Percentiles rank a stretch among this genome's conserved stretches.
Conservation (phyloP, 2,329 filamentous ascomycete species). For the Fusarium stilboides region DNA sequence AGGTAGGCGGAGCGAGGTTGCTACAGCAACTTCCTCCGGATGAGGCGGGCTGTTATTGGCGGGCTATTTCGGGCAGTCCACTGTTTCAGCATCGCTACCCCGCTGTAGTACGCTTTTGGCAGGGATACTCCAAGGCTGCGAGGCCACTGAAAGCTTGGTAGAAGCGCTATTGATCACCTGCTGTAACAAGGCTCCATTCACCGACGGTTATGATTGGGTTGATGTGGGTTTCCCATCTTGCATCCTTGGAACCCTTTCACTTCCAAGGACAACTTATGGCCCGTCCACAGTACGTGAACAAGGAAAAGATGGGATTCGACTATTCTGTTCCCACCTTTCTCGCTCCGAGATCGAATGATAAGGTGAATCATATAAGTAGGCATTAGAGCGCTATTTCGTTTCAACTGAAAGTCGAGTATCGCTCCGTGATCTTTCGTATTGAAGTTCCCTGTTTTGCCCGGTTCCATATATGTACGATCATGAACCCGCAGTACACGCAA, state of each 20-base stretch:
- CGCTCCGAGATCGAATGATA: constrained; percentile 35
- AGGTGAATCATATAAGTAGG: constrained; percentile 8
- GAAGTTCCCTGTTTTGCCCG: constrained; percentile 30
- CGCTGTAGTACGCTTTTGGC: constrained; percentile 46
- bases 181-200: constrained; percentile 28
- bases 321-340: constrained; percentile 29
- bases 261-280: constrained; percentile 36
- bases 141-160: constrained; percentile 42
- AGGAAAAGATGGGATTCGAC: constrained; percentile 27
- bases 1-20: constrained; percentile 36
- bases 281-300: constrained; percentile 37
- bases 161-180: constrained; percentile 39
- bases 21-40: constrained; percentile 42
- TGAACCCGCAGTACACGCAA: constrained; percentile 41
- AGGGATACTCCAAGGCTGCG: constrained; percentile 32
- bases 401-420: constrained; percentile 12
- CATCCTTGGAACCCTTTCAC: constrained; percentile 24
- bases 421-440: background rate
- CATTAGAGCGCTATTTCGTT: constrained; percentile 9
- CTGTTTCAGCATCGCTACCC: constrained; percentile 48
- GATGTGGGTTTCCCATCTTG: constrained; percentile 6
- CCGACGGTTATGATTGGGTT: constrained; percentile 28
- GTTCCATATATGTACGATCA: constrained; percentile 31
- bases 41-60: constrained; percentile 30
- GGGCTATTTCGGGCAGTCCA: constrained; percentile 41